A percentile compares a stretch with the other conserved stretches of the same genome.
phyloP scores from a whole-genome alignment of 1,139 yeast genomes.

The Kurtzmaniella quercitrusa region DNA sequence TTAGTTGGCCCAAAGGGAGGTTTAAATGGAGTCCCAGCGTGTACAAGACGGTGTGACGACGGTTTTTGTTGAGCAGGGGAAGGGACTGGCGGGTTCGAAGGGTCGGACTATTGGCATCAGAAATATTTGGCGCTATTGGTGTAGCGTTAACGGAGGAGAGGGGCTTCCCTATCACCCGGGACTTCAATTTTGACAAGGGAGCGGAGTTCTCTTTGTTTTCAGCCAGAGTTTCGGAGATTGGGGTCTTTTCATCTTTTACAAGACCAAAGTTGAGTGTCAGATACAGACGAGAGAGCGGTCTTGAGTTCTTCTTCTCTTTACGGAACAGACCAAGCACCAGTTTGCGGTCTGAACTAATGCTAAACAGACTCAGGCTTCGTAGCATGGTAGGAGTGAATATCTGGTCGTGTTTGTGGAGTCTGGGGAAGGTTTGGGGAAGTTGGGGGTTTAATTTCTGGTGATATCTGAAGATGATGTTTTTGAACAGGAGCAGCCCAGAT shows the following conservation, averaged over 20 bases:
- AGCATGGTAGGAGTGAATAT: not conserved
- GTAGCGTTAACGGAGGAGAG: not conserved
- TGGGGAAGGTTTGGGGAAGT: not conserved
- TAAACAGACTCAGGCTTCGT: constrained; percentile 2
- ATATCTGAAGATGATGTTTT: not conserved
- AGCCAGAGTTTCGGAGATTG: not conserved
- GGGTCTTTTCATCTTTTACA: not conserved
- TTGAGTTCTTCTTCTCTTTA: not conserved
- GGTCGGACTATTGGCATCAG: not conserved
- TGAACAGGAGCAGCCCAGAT: not conserved
- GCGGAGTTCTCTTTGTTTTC: not conserved
- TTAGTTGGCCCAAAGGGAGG: not conserved
- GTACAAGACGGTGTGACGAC: constrained; percentile 1
- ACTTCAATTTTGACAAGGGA: not conserved
- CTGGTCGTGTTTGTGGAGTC: not conserved
- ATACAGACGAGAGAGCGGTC: constrained; percentile 2
- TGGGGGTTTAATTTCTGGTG: not conserved
- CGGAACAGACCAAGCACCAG: constrained; percentile 1
- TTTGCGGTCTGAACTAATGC: not conserved
- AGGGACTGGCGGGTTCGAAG: constrained; percentile 1
- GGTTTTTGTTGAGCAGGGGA: not conserved
- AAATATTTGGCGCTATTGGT: not conserved
- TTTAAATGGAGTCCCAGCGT: not conserved
- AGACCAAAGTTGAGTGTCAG: not conserved
- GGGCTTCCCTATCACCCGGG: not conserved